phyloP scores from a whole-genome alignment of 1,139 yeast genomes.

The Barnettozyma hawaiiensis region DNA sequence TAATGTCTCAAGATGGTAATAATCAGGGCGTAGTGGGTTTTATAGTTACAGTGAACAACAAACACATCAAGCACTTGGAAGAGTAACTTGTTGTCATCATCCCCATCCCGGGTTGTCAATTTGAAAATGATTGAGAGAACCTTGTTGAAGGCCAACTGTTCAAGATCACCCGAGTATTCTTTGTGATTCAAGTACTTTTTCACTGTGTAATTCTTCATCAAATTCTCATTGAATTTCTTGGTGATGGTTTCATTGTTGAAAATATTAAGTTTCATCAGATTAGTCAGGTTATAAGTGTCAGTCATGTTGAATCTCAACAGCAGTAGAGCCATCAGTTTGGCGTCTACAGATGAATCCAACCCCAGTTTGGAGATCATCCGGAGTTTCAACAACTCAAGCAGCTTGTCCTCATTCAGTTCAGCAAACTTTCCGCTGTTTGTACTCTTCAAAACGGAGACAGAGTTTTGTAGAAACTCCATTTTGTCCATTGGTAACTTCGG shows the following conservation, averaged over 20 bases:
- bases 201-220: constrained; percentile 23
- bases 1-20: constrained; percentile 37
- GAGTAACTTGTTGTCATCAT: constrained; percentile 9
- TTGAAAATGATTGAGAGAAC: constrained; percentile 16
- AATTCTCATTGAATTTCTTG: constrained; percentile 26
- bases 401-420: constrained; percentile 22
- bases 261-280: constrained; percentile 26
- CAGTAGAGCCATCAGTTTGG: constrained; percentile 20
- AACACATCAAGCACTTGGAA: constrained; percentile 21
- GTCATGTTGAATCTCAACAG: constrained; percentile 21
- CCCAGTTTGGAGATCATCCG: constrained; percentile 25
- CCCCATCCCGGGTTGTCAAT: constrained; percentile 2
- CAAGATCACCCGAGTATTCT: constrained; percentile 30
- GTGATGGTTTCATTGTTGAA: constrained; percentile 25
- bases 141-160: constrained; percentile 25
- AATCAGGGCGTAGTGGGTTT: constrained; percentile 33
- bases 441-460: constrained; percentile 27
- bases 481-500: constrained; percentile 19
- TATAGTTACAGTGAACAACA: constrained; percentile 30
- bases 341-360: constrained; percentile 21
- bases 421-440: constrained; percentile 22
- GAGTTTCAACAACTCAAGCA: constrained; percentile 23
- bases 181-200: constrained; percentile 19
- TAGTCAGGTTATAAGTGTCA: constrained; percentile 24
- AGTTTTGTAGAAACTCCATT: constrained; percentile 24